Percentiles rank a stretch among this genome's conserved stretches.
Evolutionary conservation across 495 filamentous ascomycete species (phyloP).

Genomic region (Hypoxylon lenormandii): DNA sequence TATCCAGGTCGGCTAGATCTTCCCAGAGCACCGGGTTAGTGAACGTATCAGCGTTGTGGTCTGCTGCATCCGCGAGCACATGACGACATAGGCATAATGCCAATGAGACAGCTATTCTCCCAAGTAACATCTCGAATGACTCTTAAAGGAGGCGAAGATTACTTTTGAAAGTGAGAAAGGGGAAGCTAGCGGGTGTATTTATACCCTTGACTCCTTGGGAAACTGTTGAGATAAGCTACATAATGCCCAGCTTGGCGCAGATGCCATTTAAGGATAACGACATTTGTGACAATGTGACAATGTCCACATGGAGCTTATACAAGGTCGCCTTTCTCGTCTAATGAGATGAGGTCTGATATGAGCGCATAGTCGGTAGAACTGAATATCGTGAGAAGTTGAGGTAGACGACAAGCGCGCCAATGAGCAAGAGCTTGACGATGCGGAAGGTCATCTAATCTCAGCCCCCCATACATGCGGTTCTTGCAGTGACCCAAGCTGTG

Average conservation of each 20-base stretch:
- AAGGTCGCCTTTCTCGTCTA: neutral
- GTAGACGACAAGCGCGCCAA: conserved; percentile 12
- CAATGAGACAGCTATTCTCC: neutral
- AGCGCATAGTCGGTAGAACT: conserved; percentile 7
- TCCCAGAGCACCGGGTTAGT: conserved; percentile 62
- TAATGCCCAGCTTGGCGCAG: neutral
- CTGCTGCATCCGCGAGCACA: neutral
- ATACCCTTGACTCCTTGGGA: neutral
- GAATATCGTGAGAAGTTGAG: neutral
- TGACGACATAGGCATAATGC: neutral
- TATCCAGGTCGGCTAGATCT: conserved; percentile 59
- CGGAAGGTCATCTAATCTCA: conserved; percentile 1
- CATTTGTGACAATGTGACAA: neutral
- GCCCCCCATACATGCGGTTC: conserved; percentile 1
- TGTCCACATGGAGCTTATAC: too few relatives aligned
- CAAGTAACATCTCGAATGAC: conserved; percentile 3
- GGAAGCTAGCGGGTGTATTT: neutral
- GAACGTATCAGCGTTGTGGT: conserved; percentile 41
- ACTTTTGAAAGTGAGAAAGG: neutral
- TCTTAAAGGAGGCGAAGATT: too few relatives aligned
- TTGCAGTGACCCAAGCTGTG: neutral
- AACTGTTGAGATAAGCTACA: too few relatives aligned
- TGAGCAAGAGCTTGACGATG: neutral
- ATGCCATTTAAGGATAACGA: neutral
- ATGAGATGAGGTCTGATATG: conserved; percentile 1